Percentiles rank a stretch among this genome's conserved stretches.
Conservation (phyloP, 2,329 filamentous ascomycete genomes). For the Cercospora brassicicola region DNA sequence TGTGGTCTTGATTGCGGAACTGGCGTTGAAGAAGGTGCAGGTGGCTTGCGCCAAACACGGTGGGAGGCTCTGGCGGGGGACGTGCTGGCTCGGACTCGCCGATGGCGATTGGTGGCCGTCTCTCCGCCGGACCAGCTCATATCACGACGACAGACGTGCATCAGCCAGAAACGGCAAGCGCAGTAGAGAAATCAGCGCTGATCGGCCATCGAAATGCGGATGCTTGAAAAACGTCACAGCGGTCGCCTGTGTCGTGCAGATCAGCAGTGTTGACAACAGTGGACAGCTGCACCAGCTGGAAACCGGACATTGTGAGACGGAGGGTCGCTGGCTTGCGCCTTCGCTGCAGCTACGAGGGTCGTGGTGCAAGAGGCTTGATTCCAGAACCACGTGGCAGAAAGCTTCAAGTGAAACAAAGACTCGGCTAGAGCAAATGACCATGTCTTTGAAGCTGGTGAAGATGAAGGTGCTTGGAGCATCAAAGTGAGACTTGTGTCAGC, state of each 20-base stretch:
- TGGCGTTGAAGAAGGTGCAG: not conserved
- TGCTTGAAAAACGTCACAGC: not conserved
- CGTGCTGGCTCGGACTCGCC: not conserved
- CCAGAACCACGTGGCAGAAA: not conserved
- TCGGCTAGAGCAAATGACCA: not conserved
- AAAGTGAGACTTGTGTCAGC: not conserved
- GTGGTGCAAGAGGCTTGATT: not conserved
- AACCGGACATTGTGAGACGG: not conserved
- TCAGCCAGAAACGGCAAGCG: not conserved
- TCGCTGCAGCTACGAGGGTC: not conserved
- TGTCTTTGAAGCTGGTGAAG: not conserved
- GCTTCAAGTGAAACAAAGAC: not conserved
- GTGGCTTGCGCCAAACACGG: slow-evolving; percentile 8
- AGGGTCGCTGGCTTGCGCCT: not conserved
- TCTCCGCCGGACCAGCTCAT: not conserved
- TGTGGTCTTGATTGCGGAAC: not conserved
- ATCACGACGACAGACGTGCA: not conserved
- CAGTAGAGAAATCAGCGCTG: not conserved
- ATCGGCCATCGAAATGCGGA: not conserved
- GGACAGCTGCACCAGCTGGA: not conserved
- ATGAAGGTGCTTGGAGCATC: not conserved
- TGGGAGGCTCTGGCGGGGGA: not conserved
- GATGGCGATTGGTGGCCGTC: not conserved
- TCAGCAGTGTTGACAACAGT: not conserved
- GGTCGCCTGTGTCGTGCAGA: not conserved